A percentile compares a stretch with the other conserved stretches of the same genome.
These are phyloP conservation scores for Starmerella khaoyaiensis DNA, from an alignment of 805 yeast species.

Conservation along the genomic window DNA sequence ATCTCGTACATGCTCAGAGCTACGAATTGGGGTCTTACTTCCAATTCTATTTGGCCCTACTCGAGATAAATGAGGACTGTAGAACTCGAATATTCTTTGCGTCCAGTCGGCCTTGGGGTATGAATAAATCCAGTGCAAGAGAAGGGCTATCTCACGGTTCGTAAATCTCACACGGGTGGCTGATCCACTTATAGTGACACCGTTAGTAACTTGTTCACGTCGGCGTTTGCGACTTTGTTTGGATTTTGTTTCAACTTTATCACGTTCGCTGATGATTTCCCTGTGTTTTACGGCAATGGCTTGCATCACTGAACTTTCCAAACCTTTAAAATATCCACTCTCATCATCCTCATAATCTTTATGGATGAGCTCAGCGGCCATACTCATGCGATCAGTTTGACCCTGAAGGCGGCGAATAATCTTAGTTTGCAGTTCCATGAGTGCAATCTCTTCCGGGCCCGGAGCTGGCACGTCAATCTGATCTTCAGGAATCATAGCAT, in stretches of 20 bases:
- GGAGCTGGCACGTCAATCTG: slow-evolving; percentile 12
- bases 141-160: slow-evolving; percentile 20
- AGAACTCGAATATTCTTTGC: slow-evolving; percentile 12
- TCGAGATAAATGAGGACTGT: too few relatives aligned
- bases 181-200: slow-evolving; percentile 18
- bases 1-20: slow-evolving; percentile 19
- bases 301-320: slow-evolving; percentile 9
- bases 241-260: slow-evolving; percentile 15
- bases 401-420: slow-evolving; percentile 19
- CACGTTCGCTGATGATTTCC: slow-evolving; percentile 17
- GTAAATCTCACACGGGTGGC: slow-evolving; percentile 20
- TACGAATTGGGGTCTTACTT: slow-evolving; percentile 9
- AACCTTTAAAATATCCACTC: slow-evolving; percentile 9
- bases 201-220: slow-evolving; percentile 18
- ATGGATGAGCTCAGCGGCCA: slow-evolving; percentile 18
- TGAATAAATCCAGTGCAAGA: slow-evolving; percentile 17
- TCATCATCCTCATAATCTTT: slow-evolving; percentile 10
- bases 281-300: slow-evolving; percentile 16
- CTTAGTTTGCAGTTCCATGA: slow-evolving; percentile 18
- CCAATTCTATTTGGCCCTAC: too few relatives aligned
- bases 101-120: slow-evolving; percentile 16
- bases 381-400: slow-evolving; percentile 18
- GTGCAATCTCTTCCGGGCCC: slow-evolving; percentile 15
- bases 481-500: slow-evolving; percentile 12
- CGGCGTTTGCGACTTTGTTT: slow-evolving; percentile 17